Evolutionary conservation across 805 yeast genomes (phyloP).

Genomic region (Teunomyces panamensis): DNA sequence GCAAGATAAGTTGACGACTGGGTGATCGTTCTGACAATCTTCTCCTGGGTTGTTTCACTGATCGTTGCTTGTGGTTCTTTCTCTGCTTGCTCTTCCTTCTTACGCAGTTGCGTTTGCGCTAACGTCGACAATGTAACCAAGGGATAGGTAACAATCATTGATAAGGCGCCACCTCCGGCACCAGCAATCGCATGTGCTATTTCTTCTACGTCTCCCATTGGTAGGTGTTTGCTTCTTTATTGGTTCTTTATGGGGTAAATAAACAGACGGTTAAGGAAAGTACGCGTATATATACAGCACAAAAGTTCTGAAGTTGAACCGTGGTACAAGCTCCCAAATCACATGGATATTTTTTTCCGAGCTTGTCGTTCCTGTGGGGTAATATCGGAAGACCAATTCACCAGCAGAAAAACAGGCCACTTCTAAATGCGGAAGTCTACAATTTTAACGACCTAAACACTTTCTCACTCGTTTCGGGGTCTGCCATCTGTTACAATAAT

Average conservation of each 20-base stretch:
- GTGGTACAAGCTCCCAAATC: slow-evolving; percentile 7
- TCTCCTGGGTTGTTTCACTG: slow-evolving; percentile 13
- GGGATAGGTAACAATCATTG: slow-evolving; percentile 88
- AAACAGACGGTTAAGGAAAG: background rate
- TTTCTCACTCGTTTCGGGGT: background rate
- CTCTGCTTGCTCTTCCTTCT: slow-evolving; percentile 14
- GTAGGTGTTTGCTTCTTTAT: background rate
- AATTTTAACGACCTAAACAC: background rate
- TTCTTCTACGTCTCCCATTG: slow-evolving; percentile 41
- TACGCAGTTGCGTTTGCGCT: slow-evolving; percentile 65
- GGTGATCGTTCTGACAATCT: slow-evolving; percentile 14
- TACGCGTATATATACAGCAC: slow-evolving; percentile 3
- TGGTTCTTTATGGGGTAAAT: background rate
- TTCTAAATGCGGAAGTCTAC: background rate
- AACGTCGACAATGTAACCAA: slow-evolving; percentile 81
- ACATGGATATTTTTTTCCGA: background rate
- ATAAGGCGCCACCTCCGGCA: slow-evolving; percentile 87
- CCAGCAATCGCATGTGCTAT: slow-evolving; percentile 92
- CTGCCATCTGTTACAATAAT: background rate
- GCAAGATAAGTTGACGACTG: slow-evolving; percentile 22
- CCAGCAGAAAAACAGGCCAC: background rate
- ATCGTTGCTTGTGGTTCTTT: slow-evolving; percentile 10
- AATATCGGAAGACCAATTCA: background rate
- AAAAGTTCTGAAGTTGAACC: slow-evolving; percentile 6
- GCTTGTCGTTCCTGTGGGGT: slow-evolving; percentile 1